Evolutionary conservation across 164 flowering plant species (phyloP).

Genomic region (Magnolia kwangsiensis): DNA sequence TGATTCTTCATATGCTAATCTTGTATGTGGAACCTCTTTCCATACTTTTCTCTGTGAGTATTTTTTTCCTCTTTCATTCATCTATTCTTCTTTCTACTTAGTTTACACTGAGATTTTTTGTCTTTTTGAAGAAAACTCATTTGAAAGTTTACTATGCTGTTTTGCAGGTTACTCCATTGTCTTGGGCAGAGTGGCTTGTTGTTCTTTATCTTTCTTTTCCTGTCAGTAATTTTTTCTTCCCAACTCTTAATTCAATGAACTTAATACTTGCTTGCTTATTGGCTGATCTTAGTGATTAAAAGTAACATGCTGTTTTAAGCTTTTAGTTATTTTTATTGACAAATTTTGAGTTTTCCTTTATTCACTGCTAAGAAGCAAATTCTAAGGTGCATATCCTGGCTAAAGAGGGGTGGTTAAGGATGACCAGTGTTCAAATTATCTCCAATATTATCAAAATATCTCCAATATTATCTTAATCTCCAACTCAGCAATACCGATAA

Average conservation of each 20-base stretch:
- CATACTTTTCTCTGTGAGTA: slow-evolving; percentile 92
- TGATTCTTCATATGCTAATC: slow-evolving; percentile 84
- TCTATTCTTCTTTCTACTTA: not conserved
- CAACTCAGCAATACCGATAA: no score
- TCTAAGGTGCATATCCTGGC: not conserved
- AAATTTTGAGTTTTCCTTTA: no score
- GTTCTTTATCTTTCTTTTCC: slow-evolving; percentile 92
- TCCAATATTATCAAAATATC: no score
- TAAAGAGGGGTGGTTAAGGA: no score
- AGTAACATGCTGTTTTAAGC: not conserved
- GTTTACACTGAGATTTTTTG: not conserved
- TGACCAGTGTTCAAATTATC: no score
- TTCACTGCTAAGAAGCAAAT: not conserved
- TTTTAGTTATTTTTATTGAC: not conserved
- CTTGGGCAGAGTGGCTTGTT: slow-evolving; percentile 85
- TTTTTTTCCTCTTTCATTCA: slow-evolving; percentile 10
- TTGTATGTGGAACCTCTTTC: slow-evolving; percentile 83
- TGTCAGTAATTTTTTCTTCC: slow-evolving; percentile 36
- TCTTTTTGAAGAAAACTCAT: not conserved
- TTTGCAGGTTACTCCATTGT: slow-evolving; percentile 84
- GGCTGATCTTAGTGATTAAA: not conserved
- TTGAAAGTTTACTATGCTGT: not conserved
- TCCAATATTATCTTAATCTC: no score
- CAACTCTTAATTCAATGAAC: not conserved
- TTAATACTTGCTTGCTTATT: not conserved